Evolutionary conservation across 768 basidiomycete species (phyloP).

Genomic region (Mycena indigotica): DNA sequence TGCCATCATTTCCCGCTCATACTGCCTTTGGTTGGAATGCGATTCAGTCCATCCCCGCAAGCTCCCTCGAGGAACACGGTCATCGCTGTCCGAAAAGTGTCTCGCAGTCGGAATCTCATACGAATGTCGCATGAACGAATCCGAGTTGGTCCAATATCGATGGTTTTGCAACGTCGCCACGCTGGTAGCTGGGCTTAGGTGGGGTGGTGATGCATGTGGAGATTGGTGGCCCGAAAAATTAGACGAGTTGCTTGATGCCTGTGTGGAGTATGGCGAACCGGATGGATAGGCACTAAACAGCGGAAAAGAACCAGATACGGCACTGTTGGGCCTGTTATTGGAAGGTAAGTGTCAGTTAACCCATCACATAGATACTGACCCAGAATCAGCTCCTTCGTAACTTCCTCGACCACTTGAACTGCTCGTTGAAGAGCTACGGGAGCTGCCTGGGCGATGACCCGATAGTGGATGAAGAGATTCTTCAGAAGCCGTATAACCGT

Average conservation of each 20-base stretch:
- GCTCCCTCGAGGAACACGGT: neutral
- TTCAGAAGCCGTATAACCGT: too few species aligned
- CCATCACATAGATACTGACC: neutral
- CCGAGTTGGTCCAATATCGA: neutral
- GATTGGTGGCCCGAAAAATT: neutral
- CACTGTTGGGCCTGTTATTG: slow-evolving; percentile 7
- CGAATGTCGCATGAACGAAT: neutral
- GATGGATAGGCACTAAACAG: neutral
- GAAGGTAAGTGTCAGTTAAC: neutral
- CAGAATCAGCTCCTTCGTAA: neutral
- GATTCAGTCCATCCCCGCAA: neutral
- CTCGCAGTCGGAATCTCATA: neutral
- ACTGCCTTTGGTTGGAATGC: neutral
- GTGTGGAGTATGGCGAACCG: neutral
- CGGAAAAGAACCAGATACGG: slow-evolving; percentile 4
- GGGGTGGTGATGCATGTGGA: neutral
- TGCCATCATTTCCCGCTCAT: neutral
- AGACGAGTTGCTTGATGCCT: neutral
- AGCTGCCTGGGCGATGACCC: neutral
- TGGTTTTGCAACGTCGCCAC: neutral
- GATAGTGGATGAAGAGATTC: neutral
- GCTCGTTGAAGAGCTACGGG: neutral
- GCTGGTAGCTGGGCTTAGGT: neutral
- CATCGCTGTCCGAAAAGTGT: neutral
- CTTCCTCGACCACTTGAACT: slow-evolving; percentile 1